Conservation (phyloP, 2,329 filamentous ascomycete genomes). For the Paecilomyces dactylethromorphus region DNA sequence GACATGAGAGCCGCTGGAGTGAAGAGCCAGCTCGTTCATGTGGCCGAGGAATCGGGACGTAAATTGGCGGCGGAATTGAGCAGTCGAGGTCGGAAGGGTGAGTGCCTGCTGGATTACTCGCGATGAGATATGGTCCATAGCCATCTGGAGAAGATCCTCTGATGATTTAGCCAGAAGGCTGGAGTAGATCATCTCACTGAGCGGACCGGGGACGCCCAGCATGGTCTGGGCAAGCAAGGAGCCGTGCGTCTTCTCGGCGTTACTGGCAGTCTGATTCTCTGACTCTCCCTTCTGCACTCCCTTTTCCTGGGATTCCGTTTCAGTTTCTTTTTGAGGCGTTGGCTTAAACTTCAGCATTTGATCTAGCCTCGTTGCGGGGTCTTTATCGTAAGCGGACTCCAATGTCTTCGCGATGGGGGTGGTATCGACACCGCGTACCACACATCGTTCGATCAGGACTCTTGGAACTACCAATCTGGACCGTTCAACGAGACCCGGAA, state of each 20-base stretch:
- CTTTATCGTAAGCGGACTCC: constrained; percentile 51
- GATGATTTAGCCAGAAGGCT: constrained; percentile 56
- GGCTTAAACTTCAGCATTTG: constrained; percentile 56
- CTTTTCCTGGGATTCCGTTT: constrained; percentile 43
- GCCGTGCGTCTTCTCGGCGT: constrained; percentile 62
- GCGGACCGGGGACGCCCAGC: constrained; percentile 63
- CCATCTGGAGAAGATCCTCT: constrained; percentile 57
- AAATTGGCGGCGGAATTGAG: constrained; percentile 56
- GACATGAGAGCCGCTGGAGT: constrained; percentile 59
- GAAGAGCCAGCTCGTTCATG: constrained; percentile 54
- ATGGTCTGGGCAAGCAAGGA: constrained; percentile 76
- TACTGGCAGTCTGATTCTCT: constrained; percentile 34
- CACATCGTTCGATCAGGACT: constrained; percentile 75
- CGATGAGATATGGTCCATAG: constrained; percentile 54
- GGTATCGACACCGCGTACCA: constrained; percentile 57
- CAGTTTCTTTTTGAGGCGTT: constrained; percentile 39
- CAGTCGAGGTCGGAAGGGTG: constrained; percentile 46
- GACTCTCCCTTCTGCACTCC: constrained; percentile 18
- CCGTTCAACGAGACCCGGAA: constrained; percentile 66
- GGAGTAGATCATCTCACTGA: constrained; percentile 66
- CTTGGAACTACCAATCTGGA: constrained; percentile 73
- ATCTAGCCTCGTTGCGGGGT: constrained; percentile 45
- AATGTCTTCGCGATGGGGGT: constrained; percentile 51
- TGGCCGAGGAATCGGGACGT: constrained; percentile 57
- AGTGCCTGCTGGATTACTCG: constrained; percentile 61